phyloP scores from a whole-genome alignment of 352 stramenopile species.

The Pythium chondricola region DNA sequence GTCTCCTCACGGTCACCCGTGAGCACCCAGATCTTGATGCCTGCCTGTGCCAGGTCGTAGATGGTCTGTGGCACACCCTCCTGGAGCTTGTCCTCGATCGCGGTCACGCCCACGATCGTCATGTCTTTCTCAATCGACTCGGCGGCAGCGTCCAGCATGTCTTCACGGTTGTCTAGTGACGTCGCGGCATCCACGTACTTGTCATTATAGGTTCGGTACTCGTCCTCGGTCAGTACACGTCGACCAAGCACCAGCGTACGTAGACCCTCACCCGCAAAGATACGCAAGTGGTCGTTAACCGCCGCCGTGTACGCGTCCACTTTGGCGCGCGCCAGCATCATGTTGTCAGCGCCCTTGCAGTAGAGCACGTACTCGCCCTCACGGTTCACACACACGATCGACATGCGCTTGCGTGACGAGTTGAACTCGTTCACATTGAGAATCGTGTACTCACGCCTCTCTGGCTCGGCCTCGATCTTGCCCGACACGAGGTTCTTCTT shows the following conservation, averaged over 20 bases:
- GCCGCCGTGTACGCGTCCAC: slow-evolving; percentile 11
- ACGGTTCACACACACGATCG: slow-evolving; percentile 83
- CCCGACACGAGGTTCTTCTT: slow-evolving; percentile 21
- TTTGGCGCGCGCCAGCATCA: slow-evolving; percentile 63
- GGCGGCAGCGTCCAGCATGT: slow-evolving; percentile 45
- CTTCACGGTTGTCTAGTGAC: slow-evolving; percentile 43
- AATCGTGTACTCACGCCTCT: slow-evolving; percentile 37
- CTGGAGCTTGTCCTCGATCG: slow-evolving; percentile 96
- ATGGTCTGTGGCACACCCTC: slow-evolving; percentile 92
- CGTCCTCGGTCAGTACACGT: slow-evolving; percentile 32
- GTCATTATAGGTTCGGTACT: slow-evolving; percentile 56
- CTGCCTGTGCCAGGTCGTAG: slow-evolving; percentile 86
- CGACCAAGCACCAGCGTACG: slow-evolving; percentile 71
- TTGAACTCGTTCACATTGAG: slow-evolving; percentile 84
- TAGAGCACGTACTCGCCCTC: slow-evolving; percentile 47
- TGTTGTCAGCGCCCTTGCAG: slow-evolving; percentile 82
- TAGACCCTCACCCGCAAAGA: slow-evolving; percentile 70
- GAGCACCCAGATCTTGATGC: slow-evolving; percentile 97
- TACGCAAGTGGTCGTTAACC: slow-evolving; percentile 42
- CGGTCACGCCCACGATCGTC: slow-evolving; percentile 88
- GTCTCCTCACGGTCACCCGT: slow-evolving; percentile 98
- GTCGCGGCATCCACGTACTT: slow-evolving; percentile 47
- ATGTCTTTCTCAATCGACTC: slow-evolving; percentile 65
- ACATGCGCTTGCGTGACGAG: slow-evolving; percentile 97
- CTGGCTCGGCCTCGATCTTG: slow-evolving; percentile 6